Percentiles rank a stretch among this genome's conserved stretches.
Conservation (phyloP, 2,329 filamentous ascomycete genomes). For the Calycina herbarum region DNA sequence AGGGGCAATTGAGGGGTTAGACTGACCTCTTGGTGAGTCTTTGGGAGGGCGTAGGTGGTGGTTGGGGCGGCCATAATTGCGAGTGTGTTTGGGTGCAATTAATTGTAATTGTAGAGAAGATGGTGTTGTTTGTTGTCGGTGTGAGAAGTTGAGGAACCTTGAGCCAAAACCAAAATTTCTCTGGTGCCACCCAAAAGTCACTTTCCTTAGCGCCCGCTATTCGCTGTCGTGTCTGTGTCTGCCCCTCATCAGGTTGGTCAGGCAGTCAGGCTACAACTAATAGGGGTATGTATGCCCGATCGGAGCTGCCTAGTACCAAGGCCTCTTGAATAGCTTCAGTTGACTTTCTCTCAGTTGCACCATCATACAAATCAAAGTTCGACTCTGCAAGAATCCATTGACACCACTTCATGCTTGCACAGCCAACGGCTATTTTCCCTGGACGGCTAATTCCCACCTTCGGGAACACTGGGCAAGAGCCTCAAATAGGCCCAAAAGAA, state of each 20-base stretch:
- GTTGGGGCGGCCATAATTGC: conserved; percentile 26
- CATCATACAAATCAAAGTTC: background rate
- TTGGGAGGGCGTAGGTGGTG: conserved; percentile 58
- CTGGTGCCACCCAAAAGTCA: background rate
- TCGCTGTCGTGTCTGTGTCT: background rate
- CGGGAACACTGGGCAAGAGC: too few species aligned
- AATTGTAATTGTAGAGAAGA: conserved; percentile 8
- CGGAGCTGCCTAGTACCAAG: background rate
- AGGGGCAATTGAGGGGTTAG: conserved; percentile 19
- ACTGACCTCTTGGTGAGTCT: conserved; percentile 65
- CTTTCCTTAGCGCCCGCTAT: conserved; percentile 1
- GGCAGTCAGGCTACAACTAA: background rate
- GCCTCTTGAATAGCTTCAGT: background rate
- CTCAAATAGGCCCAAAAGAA: too few species aligned
- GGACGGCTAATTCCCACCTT: too few species aligned
- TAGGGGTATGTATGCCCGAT: background rate
- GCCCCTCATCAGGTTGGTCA: background rate
- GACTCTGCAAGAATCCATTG: too few species aligned
- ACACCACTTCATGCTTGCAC: too few species aligned
- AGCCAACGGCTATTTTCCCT: too few species aligned
- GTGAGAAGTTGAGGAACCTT: background rate
- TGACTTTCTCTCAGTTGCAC: background rate
- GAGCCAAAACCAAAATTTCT: background rate
- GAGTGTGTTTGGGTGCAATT: background rate
- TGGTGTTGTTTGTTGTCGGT: background rate